Evolutionary conservation across 2,329 filamentous ascomycete genomes (phyloP).

Genomic region (Hypoxylon sp.): DNA sequence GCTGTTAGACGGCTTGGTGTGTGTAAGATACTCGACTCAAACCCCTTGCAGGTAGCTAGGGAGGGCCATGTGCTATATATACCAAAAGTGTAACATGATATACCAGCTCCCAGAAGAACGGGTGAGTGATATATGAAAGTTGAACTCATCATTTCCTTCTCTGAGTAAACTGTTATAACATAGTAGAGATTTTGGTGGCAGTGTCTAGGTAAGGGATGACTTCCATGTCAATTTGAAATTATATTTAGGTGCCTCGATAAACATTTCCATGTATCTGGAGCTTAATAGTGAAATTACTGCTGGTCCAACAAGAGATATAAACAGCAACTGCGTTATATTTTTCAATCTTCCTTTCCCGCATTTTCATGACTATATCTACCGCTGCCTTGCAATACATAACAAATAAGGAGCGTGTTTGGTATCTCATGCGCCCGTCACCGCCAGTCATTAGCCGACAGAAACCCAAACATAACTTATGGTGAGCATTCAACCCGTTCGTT

Average conservation of each 20-base stretch:
- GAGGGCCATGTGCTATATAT: slow-evolving; percentile 37
- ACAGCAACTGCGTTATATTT: slow-evolving; percentile 19
- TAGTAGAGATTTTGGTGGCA: not conserved
- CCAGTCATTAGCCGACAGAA: slow-evolving; percentile 20
- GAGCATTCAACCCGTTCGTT: slow-evolving; percentile 10
- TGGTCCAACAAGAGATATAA: slow-evolving; percentile 9
- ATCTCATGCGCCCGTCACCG: slow-evolving; percentile 34
- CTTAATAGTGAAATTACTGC: slow-evolving; percentile 10
- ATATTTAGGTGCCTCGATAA: not conserved
- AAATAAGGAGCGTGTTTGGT: slow-evolving; percentile 43
- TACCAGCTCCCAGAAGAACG: not conserved
- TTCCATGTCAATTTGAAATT: not conserved
- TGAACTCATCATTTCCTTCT: not conserved
- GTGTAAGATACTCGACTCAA: slow-evolving; percentile 41
- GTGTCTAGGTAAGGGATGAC: slow-evolving; percentile 8
- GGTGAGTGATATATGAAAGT: not conserved
- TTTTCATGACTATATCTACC: slow-evolving; percentile 37
- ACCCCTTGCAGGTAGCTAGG: slow-evolving; percentile 32
- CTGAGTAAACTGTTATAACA: not conserved
- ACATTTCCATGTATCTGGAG: not conserved
- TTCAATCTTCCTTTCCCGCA: slow-evolving; percentile 36
- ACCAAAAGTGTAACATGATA: slow-evolving; percentile 36
- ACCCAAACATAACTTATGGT: slow-evolving; percentile 11
- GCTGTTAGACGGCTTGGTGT: slow-evolving; percentile 14
- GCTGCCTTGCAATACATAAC: slow-evolving; percentile 29